Conservation (phyloP, 805 yeast species). For the Jamesozyma spencerorum region DNA sequence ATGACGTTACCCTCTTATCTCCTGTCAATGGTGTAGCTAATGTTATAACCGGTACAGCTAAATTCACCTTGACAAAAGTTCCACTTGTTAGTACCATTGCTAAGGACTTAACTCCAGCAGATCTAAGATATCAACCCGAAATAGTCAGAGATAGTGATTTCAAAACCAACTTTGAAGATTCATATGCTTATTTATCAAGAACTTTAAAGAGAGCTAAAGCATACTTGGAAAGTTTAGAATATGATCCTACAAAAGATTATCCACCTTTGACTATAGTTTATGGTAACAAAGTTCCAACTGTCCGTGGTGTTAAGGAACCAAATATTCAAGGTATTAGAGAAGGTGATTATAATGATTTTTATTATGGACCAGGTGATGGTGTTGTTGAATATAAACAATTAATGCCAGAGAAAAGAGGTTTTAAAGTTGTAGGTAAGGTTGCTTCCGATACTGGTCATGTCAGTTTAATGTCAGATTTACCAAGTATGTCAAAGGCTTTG, state of each 20-base stretch:
- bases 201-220: slow-evolving; percentile 52
- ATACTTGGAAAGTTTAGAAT: slow-evolving; percentile 49
- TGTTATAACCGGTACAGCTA: slow-evolving; percentile 3
- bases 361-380: slow-evolving; percentile 89
- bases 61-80: slow-evolving; percentile 7
- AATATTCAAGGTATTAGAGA: slow-evolving; percentile 51
- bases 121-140: not conserved
- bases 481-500: slow-evolving; percentile 64
- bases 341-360: slow-evolving; percentile 69
- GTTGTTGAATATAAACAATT: slow-evolving; percentile 77
- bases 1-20: not conserved
- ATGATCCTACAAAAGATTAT: slow-evolving; percentile 43
- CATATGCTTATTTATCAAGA: slow-evolving; percentile 53
- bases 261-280: slow-evolving; percentile 82
- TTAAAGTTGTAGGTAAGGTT: slow-evolving; percentile 60
- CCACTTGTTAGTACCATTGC: slow-evolving; percentile 9
- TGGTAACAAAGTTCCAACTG: slow-evolving; percentile 77
- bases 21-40: not conserved
- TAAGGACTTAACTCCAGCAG: not conserved
- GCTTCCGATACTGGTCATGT: slow-evolving; percentile 68
- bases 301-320: slow-evolving; percentile 64
- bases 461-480: slow-evolving; percentile 63
- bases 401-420: slow-evolving; percentile 70
- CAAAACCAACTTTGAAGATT: slow-evolving; percentile 37
- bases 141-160: slow-evolving; percentile 14